Evolutionary conservation across 129 eudicot species (phyloP), one percentile per base, ranked within the genome.

Genomic region (Saussurea involucrata): DNA sequence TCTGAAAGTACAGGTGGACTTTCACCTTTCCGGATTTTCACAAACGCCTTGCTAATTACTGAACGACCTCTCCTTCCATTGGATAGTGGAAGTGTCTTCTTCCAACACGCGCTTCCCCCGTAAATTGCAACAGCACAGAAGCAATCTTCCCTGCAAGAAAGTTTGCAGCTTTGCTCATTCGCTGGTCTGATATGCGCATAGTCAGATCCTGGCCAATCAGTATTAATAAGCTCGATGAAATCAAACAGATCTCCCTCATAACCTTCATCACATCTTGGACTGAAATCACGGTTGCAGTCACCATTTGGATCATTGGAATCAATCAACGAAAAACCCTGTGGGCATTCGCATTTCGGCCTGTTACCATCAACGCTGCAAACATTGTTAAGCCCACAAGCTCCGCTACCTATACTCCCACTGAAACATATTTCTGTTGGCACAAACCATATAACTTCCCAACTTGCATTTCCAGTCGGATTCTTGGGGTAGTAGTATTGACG

Each of bases 91-190:
- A 65, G 72, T 65, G 66, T 69, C 87, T 83, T 83, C 80, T 74
- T 82, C 76, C 84, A 85, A 18, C 77, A 69, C 3, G 20, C 64
- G 25, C 18, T 31, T 4, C 22, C 68, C 4, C 72, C 33, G 25
- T 8, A 80, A 24, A 89, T 40, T 11, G 85, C 88, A 40, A 74
- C 95, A 12, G 83, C 90, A 68, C 95, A 91, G 4, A 86, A 75
- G 37, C 92, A 87, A 76, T 91, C 97, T 4, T 83, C 29, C 53
- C 85, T 63, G 67, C 95, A 89, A 37, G 86, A 72, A 24, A 21
- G 29, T 81, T 75, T 68, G 66, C 89, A 87, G 25, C 31, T 32
- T 4, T 74, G 42, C 55, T 76, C 85, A 0, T 24, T 70, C 28
- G 8, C 13, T 8, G 74, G 53, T 1, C 6, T 4, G 15, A 73